Conservation (phyloP, 176 grass and related monocot species). For the Cenchrus americanus region DNA sequence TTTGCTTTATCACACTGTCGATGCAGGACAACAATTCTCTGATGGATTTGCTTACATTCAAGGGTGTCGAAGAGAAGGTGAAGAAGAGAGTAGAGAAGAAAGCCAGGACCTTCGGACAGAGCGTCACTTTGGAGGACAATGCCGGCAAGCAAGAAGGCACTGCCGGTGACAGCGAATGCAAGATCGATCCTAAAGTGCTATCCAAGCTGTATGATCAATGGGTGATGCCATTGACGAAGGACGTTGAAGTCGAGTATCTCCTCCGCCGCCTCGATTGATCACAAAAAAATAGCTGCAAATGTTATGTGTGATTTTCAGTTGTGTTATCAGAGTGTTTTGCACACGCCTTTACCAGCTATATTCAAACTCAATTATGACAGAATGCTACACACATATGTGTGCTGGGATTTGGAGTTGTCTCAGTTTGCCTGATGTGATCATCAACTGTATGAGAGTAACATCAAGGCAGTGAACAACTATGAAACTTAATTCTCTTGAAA, state of each 20-base stretch:
- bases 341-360: not conserved
- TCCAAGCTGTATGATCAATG: slow-evolving; percentile 82
- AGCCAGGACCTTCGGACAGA: slow-evolving; percentile 76
- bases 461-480: not conserved
- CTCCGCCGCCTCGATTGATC: slow-evolving; percentile 76
- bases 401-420: not conserved
- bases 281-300: not conserved
- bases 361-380: not conserved
- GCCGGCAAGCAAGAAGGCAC: slow-evolving; percentile 13
- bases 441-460: not conserved
- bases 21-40: slow-evolving; percentile 73
- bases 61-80: slow-evolving; percentile 80
- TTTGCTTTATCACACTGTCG: slow-evolving; percentile 12
- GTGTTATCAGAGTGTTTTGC: not conserved
- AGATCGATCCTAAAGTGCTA: slow-evolving; percentile 69
- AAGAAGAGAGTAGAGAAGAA: slow-evolving; percentile 96
- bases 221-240: slow-evolving; percentile 92
- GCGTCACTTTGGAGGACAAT: slow-evolving; percentile 63
- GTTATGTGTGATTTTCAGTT: not conserved
- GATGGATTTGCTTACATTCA: slow-evolving; percentile 88
- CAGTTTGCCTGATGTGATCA: not conserved
- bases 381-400: not conserved
- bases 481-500: not conserved
- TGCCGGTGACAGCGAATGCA: slow-evolving; percentile 48
- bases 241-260: slow-evolving; percentile 84